phyloP scores from a whole-genome alignment of 495 filamentous ascomycete genomes.

The Viridothelium virens region DNA sequence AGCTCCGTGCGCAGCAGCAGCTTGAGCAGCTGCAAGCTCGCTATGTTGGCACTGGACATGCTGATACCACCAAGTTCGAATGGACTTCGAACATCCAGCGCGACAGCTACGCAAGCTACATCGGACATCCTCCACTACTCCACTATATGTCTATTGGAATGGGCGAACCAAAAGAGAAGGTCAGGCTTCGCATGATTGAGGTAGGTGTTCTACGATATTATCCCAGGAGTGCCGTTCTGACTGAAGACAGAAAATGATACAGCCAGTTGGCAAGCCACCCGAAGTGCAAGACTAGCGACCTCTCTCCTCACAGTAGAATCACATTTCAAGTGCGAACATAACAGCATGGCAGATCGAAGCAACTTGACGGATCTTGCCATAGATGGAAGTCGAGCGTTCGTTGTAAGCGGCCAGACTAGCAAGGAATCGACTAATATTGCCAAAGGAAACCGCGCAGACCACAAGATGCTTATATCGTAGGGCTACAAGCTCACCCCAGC shows the following conservation, averaged over 20 bases:
- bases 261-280: conserved; percentile 79
- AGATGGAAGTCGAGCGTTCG: too few species aligned
- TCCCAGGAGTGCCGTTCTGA: conserved; percentile 19
- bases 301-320: not conserved
- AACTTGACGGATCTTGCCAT: too few species aligned
- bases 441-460: too few species aligned
- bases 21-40: conserved; percentile 92
- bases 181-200: conserved; percentile 69
- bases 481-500: too few species aligned
- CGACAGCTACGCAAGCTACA: conserved; percentile 52
- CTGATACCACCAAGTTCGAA: conserved; percentile 94
- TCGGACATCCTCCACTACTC: conserved; percentile 83
- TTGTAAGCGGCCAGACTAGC: too few species aligned
- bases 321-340: not conserved
- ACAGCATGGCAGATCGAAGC: not conserved
- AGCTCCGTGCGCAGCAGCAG: conserved; percentile 93
- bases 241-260: conserved; percentile 65
- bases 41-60: conserved; percentile 94
- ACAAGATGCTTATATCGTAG: too few species aligned
- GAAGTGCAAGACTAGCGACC: conserved; percentile 29
- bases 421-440: too few species aligned
- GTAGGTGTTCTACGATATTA: conserved; percentile 30
- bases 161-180: conserved; percentile 74
- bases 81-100: conserved; percentile 69
- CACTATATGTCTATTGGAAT: conserved; percentile 85